phyloP scores from a whole-genome alignment of 177 flowering plant genomes.

The Vitis hybrid region DNA sequence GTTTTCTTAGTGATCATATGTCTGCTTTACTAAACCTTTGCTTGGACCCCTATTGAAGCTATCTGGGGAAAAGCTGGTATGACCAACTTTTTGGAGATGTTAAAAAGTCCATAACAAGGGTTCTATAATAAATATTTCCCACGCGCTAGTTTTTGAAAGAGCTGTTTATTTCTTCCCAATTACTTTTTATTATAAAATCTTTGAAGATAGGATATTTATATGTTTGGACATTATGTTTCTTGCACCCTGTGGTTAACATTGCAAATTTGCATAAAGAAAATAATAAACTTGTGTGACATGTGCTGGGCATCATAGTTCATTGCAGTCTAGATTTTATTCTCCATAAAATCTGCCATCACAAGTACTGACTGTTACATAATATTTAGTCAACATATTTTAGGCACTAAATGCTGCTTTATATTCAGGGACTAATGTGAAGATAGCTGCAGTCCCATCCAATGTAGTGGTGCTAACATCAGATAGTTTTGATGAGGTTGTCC shows the following conservation, averaged over 20 bases:
- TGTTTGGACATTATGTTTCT: no score
- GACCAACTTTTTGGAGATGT: no score
- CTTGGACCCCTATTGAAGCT: no score
- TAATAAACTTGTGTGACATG: background rate
- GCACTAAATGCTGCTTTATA: background rate
- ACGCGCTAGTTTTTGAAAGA: no score
- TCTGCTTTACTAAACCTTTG: no score
- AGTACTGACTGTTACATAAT: background rate
- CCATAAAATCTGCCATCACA: background rate
- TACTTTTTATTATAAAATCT: no score
- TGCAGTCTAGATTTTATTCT: background rate
- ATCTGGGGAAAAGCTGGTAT: no score
- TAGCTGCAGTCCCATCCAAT: constrained; percentile 65
- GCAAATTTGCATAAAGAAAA: background rate
- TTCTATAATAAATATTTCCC: no score
- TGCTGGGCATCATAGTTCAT: background rate
- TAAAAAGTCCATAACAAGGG: no score
- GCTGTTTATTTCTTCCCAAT: no score
- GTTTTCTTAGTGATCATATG: no score
- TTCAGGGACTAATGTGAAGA: constrained; percentile 90
- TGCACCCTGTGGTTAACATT: background rate
- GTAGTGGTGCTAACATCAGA: constrained; percentile 75
- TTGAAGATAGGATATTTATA: no score
- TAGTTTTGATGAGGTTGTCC: constrained; percentile 72
- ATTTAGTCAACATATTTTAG: background rate